These are phyloP conservation scores for Remersonia thermophila DNA, from an alignment of 2,329 filamentous ascomycete species.

Conservation along the genomic window DNA sequence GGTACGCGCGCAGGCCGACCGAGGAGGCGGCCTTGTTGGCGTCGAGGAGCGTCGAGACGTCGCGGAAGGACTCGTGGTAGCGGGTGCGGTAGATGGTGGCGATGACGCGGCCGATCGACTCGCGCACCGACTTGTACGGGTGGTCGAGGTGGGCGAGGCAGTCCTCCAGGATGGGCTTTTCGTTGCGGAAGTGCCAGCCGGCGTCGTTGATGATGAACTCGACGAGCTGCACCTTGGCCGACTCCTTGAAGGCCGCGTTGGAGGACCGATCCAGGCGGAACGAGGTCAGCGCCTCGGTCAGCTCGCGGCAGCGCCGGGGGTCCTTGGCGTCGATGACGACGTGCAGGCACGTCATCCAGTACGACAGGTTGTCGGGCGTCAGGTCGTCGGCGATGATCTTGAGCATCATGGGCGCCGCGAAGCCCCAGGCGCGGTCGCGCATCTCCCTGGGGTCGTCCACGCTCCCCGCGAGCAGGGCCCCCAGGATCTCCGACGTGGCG, in stretches of 20 bases:
- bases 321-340: conserved; percentile 81
- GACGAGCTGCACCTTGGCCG: conserved; percentile 83
- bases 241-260: conserved; percentile 97
- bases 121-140: conserved; percentile 92
- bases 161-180: conserved; percentile 76
- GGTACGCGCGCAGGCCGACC: conserved; percentile 74
- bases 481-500: conserved; percentile 86
- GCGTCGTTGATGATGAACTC: conserved; percentile 78
- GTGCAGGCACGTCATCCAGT: conserved; percentile 92
- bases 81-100: conserved; percentile 80
- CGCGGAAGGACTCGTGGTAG: conserved; percentile 86
- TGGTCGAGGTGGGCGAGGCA: conserved; percentile 89
- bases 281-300: conserved; percentile 68
- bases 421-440: conserved; percentile 71
- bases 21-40: conserved; percentile 69
- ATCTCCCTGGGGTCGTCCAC: conserved; percentile 64
- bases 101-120: conserved; percentile 83
- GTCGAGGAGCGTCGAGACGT: conserved; percentile 62
- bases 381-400: conserved; percentile 81
- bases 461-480: conserved; percentile 69
- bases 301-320: conserved; percentile 72
- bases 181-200: conserved; percentile 92
- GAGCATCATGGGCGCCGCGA: conserved; percentile 77
- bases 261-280: conserved; percentile 91
- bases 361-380: conserved; percentile 85